phyloP scores from a whole-genome alignment of 78 protist genomes.

The Chrysochromulina tobinii region DNA sequence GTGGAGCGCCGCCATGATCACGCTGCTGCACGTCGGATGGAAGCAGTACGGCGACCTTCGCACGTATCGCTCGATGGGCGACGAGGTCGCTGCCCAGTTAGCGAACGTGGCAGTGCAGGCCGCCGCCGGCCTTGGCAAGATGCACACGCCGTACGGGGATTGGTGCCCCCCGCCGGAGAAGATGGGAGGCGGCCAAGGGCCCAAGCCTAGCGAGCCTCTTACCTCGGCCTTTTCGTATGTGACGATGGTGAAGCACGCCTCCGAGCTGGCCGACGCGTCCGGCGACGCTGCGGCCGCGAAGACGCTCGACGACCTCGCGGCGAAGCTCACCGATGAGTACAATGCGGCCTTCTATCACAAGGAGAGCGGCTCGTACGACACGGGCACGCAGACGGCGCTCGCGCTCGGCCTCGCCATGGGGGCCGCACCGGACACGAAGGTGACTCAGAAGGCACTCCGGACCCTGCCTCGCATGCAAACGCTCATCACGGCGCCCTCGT shows the following conservation, averaged over 20 bases:
- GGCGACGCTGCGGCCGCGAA: background rate
- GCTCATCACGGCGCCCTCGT: background rate
- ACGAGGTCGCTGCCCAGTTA: background rate
- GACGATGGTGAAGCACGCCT: background rate
- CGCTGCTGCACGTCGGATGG: constrained; percentile 15
- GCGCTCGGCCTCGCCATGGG: constrained; percentile 22
- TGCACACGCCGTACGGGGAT: constrained; percentile 15
- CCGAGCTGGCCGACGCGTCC: background rate
- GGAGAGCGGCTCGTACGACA: background rate
- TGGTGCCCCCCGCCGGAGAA: constrained; percentile 23
- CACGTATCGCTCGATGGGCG: background rate
- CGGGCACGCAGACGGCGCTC: background rate
- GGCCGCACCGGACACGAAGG: background rate
- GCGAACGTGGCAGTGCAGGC: constrained; percentile 9
- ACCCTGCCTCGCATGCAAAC: background rate
- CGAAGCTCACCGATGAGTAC: background rate
- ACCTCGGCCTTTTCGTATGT: background rate
- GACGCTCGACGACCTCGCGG: background rate
- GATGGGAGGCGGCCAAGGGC: background rate
- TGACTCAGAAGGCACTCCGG: background rate
- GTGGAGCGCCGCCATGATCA: constrained; percentile 39
- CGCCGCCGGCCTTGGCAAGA: background rate
- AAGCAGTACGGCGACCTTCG: constrained; percentile 10
- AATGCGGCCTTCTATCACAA: background rate
- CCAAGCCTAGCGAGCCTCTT: background rate